Percentiles rank a stretch among this genome's conserved stretches.
Evolutionary conservation across 208 protist genomes (phyloP).

Genomic region (Trypanosoma avium): DNA sequence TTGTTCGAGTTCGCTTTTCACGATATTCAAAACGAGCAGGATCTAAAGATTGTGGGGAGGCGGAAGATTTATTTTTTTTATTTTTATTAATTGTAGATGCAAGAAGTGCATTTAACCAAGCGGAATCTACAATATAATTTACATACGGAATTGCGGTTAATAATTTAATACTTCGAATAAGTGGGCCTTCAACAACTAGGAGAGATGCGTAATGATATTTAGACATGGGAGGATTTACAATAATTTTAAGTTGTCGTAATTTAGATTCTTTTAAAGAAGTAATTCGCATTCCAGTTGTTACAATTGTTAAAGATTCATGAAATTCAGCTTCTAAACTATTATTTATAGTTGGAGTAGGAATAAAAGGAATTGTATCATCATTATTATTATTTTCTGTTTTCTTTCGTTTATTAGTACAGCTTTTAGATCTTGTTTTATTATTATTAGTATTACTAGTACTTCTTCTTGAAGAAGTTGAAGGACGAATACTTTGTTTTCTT

Average conservation of each 20-base stretch:
- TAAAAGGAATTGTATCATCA: not conserved
- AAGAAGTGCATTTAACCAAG: slow-evolving; percentile 58
- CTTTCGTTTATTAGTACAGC: not conserved
- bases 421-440: not conserved
- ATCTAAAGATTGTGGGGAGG: not conserved
- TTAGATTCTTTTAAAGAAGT: slow-evolving; percentile 25
- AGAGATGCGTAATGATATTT: slow-evolving; percentile 33
- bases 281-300: slow-evolving; percentile 66
- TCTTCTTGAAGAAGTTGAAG: no score
- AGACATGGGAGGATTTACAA: slow-evolving; percentile 51
- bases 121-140: slow-evolving; percentile 36
- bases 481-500: no score
- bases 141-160: slow-evolving; percentile 66
- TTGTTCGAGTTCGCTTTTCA: slow-evolving; percentile 33
- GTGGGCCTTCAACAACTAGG: slow-evolving; percentile 50
- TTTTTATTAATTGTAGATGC: slow-evolving; percentile 16
- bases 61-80: no score
- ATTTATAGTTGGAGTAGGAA: not conserved
- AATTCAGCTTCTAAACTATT: not conserved
- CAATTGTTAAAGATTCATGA: slow-evolving; percentile 33
- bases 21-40: slow-evolving; percentile 30
- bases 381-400: not conserved
- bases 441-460: not conserved
- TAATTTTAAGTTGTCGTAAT: slow-evolving; percentile 31
- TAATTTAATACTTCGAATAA: slow-evolving; percentile 80